Evolutionary conservation across 2,329 filamentous ascomycete genomes (phyloP).

Genomic region (Thelonectria blattea): DNA sequence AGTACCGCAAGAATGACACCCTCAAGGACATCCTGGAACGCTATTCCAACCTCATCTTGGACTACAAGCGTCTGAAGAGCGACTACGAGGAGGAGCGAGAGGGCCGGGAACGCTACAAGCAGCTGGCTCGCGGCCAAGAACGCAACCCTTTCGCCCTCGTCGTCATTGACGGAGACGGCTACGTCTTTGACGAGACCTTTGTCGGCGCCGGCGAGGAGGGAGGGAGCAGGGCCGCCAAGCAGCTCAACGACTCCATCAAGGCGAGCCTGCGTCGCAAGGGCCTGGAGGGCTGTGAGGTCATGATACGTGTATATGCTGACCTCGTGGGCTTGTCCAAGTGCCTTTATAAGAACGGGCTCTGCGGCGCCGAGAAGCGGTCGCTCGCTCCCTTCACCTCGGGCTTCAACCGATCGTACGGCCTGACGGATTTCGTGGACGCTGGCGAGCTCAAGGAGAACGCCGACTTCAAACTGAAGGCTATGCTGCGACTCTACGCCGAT

Average conservation of each 20-base stretch:
- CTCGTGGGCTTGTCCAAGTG: constrained; percentile 58
- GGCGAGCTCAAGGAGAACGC: constrained; percentile 65
- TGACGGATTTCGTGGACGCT: constrained; percentile 68
- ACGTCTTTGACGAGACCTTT: constrained; percentile 56
- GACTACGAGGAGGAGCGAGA: constrained; percentile 64
- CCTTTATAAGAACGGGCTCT: constrained; percentile 52
- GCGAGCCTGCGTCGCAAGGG: constrained; percentile 53
- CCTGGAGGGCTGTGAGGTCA: constrained; percentile 57
- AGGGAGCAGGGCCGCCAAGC: constrained; percentile 60
- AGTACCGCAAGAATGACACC: constrained; percentile 38
- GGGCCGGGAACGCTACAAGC: constrained; percentile 60
- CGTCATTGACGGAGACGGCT: constrained; percentile 67
- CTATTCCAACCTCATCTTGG: constrained; percentile 51
- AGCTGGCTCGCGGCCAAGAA: constrained; percentile 54
- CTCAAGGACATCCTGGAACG: constrained; percentile 41
- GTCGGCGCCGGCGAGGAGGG: constrained; percentile 57
- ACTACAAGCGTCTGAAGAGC: constrained; percentile 61
- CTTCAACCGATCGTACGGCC: constrained; percentile 62
- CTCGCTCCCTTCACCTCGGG: constrained; percentile 60
- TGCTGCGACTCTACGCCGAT: constrained; percentile 58
- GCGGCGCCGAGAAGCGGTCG: constrained; percentile 61
- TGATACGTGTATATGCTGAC: constrained; percentile 64
- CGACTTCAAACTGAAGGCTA: constrained; percentile 63
- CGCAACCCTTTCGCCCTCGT: constrained; percentile 66
- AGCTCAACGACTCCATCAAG: constrained; percentile 58